These are phyloP conservation scores for Talaromyces sp. DNA, from an alignment of 2,329 filamentous ascomycete genomes.

Conservation along the genomic window DNA sequence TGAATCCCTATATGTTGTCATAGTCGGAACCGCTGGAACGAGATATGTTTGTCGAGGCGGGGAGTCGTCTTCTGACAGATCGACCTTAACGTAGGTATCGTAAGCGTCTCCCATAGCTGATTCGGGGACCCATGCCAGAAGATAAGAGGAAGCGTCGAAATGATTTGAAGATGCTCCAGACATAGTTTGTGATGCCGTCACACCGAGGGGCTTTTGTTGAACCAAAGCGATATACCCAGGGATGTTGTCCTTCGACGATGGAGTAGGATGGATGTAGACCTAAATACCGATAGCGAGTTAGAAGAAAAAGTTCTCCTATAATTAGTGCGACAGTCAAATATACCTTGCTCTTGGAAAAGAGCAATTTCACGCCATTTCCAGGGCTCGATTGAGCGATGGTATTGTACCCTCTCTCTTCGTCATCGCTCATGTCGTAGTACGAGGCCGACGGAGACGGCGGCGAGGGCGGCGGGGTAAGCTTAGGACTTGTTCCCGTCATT, in stretches of 20 bases:
- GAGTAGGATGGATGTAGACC: constrained; percentile 94
- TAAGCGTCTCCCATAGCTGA: constrained; percentile 78
- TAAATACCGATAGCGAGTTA: neutral
- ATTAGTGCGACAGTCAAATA: constrained; percentile 15
- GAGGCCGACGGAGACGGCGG: constrained; percentile 72
- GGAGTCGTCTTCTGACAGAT: constrained; percentile 73
- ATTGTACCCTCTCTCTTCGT: constrained; percentile 91
- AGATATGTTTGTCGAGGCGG: constrained; percentile 83
- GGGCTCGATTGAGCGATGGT: constrained; percentile 77
- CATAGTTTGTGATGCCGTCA: constrained; percentile 25
- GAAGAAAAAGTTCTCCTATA: neutral
- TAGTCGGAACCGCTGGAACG: constrained; percentile 83
- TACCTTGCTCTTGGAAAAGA: constrained; percentile 96
- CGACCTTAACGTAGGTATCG: constrained; percentile 91
- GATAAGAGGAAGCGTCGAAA: constrained; percentile 61
- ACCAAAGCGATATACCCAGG: constrained; percentile 87
- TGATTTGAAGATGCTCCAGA: constrained; percentile 39
- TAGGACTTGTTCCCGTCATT: constrained; percentile 26
- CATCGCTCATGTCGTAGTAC: constrained; percentile 94
- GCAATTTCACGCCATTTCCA: constrained; percentile 80
- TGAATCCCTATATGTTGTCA: constrained; percentile 66
- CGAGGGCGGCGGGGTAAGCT: constrained; percentile 35
- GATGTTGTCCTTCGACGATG: constrained; percentile 92
- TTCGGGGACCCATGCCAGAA: constrained; percentile 92
- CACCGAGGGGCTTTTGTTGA: constrained; percentile 65